Conservation (phyloP, 306 rosid species). For the Corylus americana region DNA sequence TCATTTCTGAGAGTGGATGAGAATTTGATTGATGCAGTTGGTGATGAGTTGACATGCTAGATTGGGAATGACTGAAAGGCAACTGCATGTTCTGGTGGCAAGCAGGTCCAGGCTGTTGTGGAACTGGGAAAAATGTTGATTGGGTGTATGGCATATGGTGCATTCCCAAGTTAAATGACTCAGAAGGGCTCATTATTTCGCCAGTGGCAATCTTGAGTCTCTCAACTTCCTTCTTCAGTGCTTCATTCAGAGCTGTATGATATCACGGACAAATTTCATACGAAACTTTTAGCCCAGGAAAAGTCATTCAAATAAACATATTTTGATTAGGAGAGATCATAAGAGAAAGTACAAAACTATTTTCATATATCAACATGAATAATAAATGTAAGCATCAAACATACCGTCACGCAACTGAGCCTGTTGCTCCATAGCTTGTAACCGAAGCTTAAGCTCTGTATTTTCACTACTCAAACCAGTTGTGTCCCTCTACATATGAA, state of each 20-base stretch:
- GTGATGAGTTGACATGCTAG: conserved; percentile 50
- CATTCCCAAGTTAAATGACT: conserved; percentile 84
- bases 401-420: conserved; percentile 96
- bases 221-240: conserved; percentile 94
- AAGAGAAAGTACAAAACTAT: conserved; percentile 12
- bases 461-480: conserved; percentile 82
- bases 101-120: conserved; percentile 54
- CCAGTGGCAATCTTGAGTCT: conserved; percentile 93
- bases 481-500: conserved; percentile 73
- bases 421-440: conserved; percentile 98
- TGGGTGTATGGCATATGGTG: conserved; percentile 65
- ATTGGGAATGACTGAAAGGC: conserved; percentile 58
- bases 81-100: conserved; percentile 65
- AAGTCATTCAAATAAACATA: background rate
- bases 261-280: conserved; percentile 21
- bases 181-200: conserved; percentile 69
- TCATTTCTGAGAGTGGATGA: conserved; percentile 63
- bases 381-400: conserved; percentile 8
- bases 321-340: background rate
- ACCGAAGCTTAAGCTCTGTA: conserved; percentile 90
- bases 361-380: conserved; percentile 13
- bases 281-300: background rate
- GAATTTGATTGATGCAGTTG: conserved; percentile 66
- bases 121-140: conserved; percentile 62
- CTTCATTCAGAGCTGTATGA: conserved; percentile 81